These are phyloP conservation scores for Zasmidium citrigriseum DNA, from an alignment of 2,329 filamentous ascomycete genomes.

Conservation along the genomic window DNA sequence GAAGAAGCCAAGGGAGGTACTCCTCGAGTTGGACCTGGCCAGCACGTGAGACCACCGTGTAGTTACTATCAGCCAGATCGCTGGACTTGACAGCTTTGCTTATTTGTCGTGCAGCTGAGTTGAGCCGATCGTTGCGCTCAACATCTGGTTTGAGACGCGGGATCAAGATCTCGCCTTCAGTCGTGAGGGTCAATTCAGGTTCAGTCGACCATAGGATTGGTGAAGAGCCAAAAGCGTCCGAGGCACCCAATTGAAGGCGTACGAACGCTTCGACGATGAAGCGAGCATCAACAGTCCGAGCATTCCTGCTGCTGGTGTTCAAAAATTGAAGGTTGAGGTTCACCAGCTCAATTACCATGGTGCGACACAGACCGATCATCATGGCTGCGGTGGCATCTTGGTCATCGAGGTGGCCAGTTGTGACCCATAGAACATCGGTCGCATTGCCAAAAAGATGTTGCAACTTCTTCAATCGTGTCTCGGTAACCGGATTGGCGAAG, in stretches of 20 bases:
- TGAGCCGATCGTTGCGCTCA: constrained; percentile 29
- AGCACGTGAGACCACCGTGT: constrained; percentile 11
- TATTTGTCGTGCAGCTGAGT: constrained; percentile 27
- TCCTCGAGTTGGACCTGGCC: constrained; percentile 14
- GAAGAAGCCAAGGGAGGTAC: constrained; percentile 12
- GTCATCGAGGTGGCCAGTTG: constrained; percentile 16
- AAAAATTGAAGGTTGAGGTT: constrained; percentile 22
- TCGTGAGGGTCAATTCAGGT: constrained; percentile 23
- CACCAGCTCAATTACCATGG: constrained; percentile 17
- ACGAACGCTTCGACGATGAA: constrained; percentile 18
- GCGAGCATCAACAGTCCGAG: constrained; percentile 9
- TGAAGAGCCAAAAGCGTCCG: constrained; percentile 8
- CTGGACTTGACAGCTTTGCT: constrained; percentile 10
- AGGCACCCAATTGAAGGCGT: constrained; percentile 14
- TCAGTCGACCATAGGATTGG: constrained; percentile 21
- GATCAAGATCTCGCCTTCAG: constrained; percentile 17
- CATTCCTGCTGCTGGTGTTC: constrained; percentile 12
- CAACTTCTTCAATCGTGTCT: constrained; percentile 15
- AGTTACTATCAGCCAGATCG: constrained; percentile 5
- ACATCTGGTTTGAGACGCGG: constrained; percentile 22
- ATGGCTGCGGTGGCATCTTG: constrained; percentile 16
- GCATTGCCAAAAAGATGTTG: constrained; percentile 16
- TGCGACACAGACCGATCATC: constrained; percentile 23
- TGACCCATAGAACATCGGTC: constrained; percentile 20
- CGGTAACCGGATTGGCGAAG: constrained; percentile 14